Evolutionary conservation across 139 green algal genomes (phyloP).

Genomic region (Ettlia oleoabundans): DNA sequence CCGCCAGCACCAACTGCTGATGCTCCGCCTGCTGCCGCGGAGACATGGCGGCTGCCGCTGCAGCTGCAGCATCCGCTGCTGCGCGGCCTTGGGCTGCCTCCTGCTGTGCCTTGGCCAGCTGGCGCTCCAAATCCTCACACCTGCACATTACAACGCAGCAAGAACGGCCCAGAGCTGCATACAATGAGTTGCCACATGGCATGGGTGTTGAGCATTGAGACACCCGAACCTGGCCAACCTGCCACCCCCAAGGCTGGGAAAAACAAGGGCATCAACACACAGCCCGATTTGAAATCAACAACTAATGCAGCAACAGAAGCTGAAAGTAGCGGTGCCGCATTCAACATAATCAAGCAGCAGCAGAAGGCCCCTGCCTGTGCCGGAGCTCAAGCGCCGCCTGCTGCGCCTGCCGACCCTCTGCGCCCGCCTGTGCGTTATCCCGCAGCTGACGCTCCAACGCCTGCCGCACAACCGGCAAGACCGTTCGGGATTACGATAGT

Average conservation of each 20-base stretch:
- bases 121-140: slow-evolving; percentile 32
- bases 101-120: slow-evolving; percentile 26
- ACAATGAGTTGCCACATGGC: background rate
- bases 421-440: slow-evolving; percentile 22
- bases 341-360: too few relatives aligned
- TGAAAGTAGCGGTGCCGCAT: too few relatives aligned
- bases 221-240: too few relatives aligned
- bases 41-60: background rate
- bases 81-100: background rate
- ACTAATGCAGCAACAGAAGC: too few relatives aligned
- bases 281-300: too few relatives aligned
- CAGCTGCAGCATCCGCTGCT: background rate
- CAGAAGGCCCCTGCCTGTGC: background rate
- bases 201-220: too few relatives aligned
- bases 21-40: background rate
- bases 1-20: background rate
- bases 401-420: background rate
- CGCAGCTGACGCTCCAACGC: slow-evolving; percentile 49
- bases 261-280: too few relatives aligned
- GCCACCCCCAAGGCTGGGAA: too few relatives aligned
- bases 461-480: background rate
- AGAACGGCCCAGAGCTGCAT: background rate
- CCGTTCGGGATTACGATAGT: background rate
- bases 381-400: slow-evolving; percentile 11
- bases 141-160: background rate